Conservation (phyloP, 345 rosid genomes). For the Salix brachista region DNA sequence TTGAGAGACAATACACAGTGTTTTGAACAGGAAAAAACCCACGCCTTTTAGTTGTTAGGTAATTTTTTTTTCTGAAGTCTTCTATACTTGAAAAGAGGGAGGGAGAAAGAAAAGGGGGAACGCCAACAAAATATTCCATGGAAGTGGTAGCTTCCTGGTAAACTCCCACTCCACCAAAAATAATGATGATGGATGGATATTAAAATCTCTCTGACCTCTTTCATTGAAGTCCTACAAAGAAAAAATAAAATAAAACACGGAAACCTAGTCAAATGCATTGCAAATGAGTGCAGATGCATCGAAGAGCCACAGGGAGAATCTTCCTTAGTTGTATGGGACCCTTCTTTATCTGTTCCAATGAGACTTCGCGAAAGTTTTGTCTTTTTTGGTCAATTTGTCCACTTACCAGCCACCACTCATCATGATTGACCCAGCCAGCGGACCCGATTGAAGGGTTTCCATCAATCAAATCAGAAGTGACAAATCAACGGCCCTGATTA, state of each 20-base stretch:
- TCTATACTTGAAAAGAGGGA: not conserved
- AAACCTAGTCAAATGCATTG: not conserved
- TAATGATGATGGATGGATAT: not conserved
- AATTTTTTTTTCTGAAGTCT: not conserved
- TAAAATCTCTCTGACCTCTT: not conserved
- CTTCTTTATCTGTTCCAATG: not conserved
- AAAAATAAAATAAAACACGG: not conserved
- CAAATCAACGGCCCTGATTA: conserved; percentile 24
- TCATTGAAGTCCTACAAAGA: not conserved
- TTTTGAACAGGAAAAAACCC: no score
- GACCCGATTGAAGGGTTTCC: conserved; percentile 16
- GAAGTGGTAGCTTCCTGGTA: conserved; percentile 23
- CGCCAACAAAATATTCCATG: not conserved
- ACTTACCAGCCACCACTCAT: not conserved
- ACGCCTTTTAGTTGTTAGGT: no score
- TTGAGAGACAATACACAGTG: no score
- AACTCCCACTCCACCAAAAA: not conserved
- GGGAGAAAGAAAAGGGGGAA: not conserved
- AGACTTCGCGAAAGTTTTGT: not conserved
- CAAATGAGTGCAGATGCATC: not conserved
- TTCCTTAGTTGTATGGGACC: conserved; percentile 20
- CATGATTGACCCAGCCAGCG: conserved; percentile 12
- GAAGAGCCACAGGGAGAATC: conserved; percentile 7
- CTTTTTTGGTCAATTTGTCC: not conserved
- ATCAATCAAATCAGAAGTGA: not conserved